These are phyloP conservation scores for Heteromeles arbutifolia DNA, from an alignment of 306 rosid genomes.

Conservation along the genomic window DNA sequence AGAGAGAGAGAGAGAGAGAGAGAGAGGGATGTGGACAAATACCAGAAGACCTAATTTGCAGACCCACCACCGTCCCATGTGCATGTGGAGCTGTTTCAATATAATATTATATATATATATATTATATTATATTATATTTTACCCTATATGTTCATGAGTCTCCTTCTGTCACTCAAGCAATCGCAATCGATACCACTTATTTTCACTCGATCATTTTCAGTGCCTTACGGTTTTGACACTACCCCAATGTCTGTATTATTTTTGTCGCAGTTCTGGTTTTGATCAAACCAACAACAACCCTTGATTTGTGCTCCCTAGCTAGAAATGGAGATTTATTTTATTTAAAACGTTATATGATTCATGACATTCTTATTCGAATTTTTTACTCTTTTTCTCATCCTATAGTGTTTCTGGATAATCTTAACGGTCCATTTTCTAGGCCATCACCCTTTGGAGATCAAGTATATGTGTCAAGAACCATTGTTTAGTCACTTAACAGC, in stretches of 20 bases:
- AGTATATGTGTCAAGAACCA: no score
- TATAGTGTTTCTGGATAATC: not conserved
- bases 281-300: not conserved
- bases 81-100: constrained; percentile 67
- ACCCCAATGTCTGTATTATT: not conserved
- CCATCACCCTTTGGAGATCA: not conserved
- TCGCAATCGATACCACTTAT: constrained; percentile 10
- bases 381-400: no score
- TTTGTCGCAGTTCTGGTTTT: not conserved
- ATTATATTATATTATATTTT: not conserved
- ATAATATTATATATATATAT: no score
- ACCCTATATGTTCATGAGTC: not conserved
- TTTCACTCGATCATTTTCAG: constrained; percentile 13
- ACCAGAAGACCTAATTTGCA: constrained; percentile 55
- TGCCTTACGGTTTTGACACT: not conserved
- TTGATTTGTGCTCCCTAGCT: not conserved
- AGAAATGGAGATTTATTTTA: not conserved
- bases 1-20: not conserved
- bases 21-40: constrained; percentile 45
- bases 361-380: no score
- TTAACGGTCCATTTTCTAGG: no score
- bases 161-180: not conserved
- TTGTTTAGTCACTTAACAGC: not conserved
- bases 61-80: constrained; percentile 81
- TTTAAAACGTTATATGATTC: no score